Percentiles rank a stretch among this genome's conserved stretches.
phyloP scores from a whole-genome alignment of 2,329 filamentous ascomycete genomes.

The Madurella mycetomatis region DNA sequence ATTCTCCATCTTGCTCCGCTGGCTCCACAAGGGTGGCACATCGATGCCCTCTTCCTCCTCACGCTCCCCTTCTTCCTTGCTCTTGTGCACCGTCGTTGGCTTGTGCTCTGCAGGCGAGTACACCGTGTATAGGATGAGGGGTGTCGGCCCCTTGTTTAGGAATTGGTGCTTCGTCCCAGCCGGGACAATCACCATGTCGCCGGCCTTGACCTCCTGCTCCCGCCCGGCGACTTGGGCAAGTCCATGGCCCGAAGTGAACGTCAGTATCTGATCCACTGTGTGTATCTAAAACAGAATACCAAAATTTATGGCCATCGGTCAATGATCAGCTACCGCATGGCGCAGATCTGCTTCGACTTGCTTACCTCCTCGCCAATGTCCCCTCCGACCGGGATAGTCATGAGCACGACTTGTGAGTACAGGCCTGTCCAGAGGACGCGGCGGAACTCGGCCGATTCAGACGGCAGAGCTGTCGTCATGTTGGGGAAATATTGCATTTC shows the following conservation, averaged over 20 bases:
- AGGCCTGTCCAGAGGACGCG: constrained; percentile 60
- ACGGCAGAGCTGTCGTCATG: constrained; percentile 50
- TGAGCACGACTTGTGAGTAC: constrained; percentile 59
- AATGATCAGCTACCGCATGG: not conserved
- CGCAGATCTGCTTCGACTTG: not conserved
- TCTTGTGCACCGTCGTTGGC: constrained; percentile 55
- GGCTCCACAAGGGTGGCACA: constrained; percentile 56
- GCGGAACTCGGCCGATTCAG: constrained; percentile 53
- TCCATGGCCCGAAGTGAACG: constrained; percentile 53
- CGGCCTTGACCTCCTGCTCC: constrained; percentile 27
- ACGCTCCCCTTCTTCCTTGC: constrained; percentile 58
- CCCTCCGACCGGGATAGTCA: constrained; percentile 59
- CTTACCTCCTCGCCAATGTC: constrained; percentile 63
- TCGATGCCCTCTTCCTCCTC: constrained; percentile 59
- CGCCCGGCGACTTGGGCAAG: constrained; percentile 17
- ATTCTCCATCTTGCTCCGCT: constrained; percentile 53
- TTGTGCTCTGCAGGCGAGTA: constrained; percentile 61
- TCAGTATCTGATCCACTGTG: constrained; percentile 60
- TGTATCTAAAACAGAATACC: constrained; percentile 36
- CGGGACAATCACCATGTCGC: constrained; percentile 46
- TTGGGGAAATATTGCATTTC: constrained; percentile 59
- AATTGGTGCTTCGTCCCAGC: constrained; percentile 57
- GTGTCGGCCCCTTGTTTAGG: constrained; percentile 55
- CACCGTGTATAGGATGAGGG: constrained; percentile 58
- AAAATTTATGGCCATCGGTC: no score